These are phyloP conservation scores for Tetrahymena malaccensis DNA, from an alignment of 73 alveolate species.

Conservation along the genomic window DNA sequence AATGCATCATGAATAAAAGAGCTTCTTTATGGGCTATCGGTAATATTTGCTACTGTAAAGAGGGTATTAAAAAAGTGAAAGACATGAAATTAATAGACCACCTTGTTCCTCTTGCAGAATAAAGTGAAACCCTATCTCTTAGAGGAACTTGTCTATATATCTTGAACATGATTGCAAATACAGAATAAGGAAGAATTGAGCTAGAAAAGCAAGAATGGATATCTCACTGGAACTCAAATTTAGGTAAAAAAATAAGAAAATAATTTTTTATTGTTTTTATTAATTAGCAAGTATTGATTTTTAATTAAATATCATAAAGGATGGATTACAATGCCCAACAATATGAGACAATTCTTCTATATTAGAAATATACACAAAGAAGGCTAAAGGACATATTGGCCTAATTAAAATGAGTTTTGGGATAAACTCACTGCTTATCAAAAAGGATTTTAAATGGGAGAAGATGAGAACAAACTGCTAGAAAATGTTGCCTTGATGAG, in stretches of 20 bases:
- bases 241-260: not conserved
- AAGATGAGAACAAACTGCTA: not conserved
- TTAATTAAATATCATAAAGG: not conserved
- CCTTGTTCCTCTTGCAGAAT: not conserved
- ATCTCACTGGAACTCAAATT: not conserved
- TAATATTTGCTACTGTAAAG: not conserved
- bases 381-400: not conserved
- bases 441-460: not conserved
- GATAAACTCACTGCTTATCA: not conserved
- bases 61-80: not conserved
- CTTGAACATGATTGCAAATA: not conserved
- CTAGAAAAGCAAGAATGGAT: not conserved
- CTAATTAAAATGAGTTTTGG: not conserved
- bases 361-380: not conserved
- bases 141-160: not conserved
- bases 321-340: not conserved
- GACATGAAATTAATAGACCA: not conserved
- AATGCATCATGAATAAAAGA: not conserved
- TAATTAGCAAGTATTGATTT: not conserved
- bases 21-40: not conserved
- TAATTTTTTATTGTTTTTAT: not conserved
- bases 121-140: not conserved
- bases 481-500: not conserved
- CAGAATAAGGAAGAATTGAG: not conserved
- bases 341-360: not conserved